These are phyloP conservation scores for Alternaria sp. DNA, from an alignment of 2,329 filamentous ascomycete genomes.

Conservation along the genomic window DNA sequence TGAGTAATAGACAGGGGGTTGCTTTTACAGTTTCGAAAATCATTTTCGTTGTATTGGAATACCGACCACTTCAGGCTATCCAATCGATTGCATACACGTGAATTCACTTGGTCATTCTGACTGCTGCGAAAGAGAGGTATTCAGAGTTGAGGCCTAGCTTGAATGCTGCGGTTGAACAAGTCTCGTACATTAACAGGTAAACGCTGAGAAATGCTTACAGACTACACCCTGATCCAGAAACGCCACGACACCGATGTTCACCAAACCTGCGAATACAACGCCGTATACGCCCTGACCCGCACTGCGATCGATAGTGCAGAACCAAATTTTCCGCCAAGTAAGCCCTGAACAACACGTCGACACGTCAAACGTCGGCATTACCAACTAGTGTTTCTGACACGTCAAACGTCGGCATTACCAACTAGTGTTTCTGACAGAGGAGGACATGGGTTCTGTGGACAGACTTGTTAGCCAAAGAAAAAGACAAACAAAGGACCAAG, in stretches of 20 bases:
- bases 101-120: neutral
- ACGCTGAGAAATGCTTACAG: neutral
- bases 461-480: constrained; percentile 26
- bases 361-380: constrained; percentile 7
- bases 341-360: constrained; percentile 1
- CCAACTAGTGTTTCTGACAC: constrained; percentile 24
- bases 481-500: neutral
- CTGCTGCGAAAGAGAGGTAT: neutral
- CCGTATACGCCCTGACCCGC: constrained; percentile 31
- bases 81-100: neutral
- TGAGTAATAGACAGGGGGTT: neutral
- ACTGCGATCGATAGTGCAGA: constrained; percentile 30
- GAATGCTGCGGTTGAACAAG: neutral
- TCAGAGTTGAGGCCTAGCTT: neutral
- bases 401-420: constrained; percentile 17
- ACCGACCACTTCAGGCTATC: neutral
- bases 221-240: constrained; percentile 5
- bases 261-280: constrained; percentile 14
- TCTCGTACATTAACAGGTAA: neutral
- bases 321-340: constrained; percentile 8
- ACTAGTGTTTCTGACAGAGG: constrained; percentile 25
- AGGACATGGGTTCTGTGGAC: constrained; percentile 28
- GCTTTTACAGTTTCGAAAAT: neutral
- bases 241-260: constrained; percentile 12
- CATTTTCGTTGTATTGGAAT: neutral